Conservation (phyloP, 2,329 filamentous ascomycete genomes). For the Periconia digitata region DNA sequence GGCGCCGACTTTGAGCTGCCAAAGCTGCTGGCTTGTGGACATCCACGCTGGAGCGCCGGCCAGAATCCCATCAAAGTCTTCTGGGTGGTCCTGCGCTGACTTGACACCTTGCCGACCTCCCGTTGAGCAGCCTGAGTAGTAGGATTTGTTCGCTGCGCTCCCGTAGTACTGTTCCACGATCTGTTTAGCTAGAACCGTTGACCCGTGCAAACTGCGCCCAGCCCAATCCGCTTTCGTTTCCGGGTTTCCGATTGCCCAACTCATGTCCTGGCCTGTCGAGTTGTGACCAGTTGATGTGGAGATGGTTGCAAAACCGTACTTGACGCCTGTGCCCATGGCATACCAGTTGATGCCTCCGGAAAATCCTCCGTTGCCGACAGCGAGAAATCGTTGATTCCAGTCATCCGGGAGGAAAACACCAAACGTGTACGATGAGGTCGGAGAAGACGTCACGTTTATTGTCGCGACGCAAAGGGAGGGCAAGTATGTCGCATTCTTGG, state of each 20-base stretch:
- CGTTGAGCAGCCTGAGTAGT: constrained; percentile 58
- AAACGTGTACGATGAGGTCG: constrained; percentile 25
- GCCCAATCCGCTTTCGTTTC: constrained; percentile 37
- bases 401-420: constrained; percentile 30
- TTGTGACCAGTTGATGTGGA: constrained; percentile 46
- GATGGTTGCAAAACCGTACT: constrained; percentile 42
- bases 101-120: constrained; percentile 59
- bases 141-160: constrained; percentile 27
- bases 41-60: constrained; percentile 54
- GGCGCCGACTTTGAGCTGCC: constrained; percentile 44
- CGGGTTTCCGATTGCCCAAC: constrained; percentile 32
- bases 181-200: constrained; percentile 49
- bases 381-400: constrained; percentile 31
- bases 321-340: constrained; percentile 39
- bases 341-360: constrained; percentile 48
- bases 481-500: constrained; percentile 31
- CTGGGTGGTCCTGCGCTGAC: constrained; percentile 51
- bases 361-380: constrained; percentile 47
- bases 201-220: constrained; percentile 41
- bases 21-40: constrained; percentile 46
- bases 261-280: constrained; percentile 24
- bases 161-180: constrained; percentile 52
- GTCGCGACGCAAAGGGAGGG: constrained; percentile 26
- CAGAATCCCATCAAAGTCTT: constrained; percentile 57
- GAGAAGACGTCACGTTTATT: constrained; percentile 27